Conservation (phyloP, 495 filamentous ascomycete genomes). For the Xylaria flabelliformis region DNA sequence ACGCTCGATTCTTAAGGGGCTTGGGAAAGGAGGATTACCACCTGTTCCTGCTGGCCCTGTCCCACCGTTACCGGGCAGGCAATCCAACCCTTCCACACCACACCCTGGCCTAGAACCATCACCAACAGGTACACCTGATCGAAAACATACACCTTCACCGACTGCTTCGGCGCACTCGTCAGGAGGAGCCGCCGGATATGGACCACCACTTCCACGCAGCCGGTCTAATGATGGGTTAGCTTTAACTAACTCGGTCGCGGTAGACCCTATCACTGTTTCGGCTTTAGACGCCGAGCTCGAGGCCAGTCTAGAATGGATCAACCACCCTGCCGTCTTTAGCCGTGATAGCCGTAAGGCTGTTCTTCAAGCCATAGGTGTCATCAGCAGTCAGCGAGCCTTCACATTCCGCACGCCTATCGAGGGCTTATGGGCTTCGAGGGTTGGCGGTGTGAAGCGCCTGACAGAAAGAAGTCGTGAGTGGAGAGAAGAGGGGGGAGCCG, state of each 20-base stretch:
- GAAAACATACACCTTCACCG: constrained; percentile 57
- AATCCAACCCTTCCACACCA: constrained; percentile 56
- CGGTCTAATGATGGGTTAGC: constrained; percentile 54
- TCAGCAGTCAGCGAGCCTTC: constrained; percentile 90
- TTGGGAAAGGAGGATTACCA: constrained; percentile 93
- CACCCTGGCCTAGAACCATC: constrained; percentile 54
- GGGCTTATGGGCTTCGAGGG: constrained; percentile 80
- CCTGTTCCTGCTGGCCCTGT: constrained; percentile 72
- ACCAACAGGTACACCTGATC: constrained; percentile 54
- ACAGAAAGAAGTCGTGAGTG: constrained; percentile 83
- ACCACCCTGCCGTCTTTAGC: constrained; percentile 92
- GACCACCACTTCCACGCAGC: constrained; percentile 39
- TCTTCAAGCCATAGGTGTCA: constrained; percentile 94
- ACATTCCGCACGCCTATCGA: constrained; percentile 91
- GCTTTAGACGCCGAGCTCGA: constrained; percentile 93
- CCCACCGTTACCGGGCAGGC: constrained; percentile 45
- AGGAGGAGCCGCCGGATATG: constrained; percentile 38
- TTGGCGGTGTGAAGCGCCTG: constrained; percentile 76
- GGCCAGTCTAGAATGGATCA: constrained; percentile 97
- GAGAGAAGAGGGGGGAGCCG: constrained; percentile 73
- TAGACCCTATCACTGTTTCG: constrained; percentile 77
- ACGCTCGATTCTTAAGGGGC: constrained; percentile 90
- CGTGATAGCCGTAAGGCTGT: constrained; percentile 97
- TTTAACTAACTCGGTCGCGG: constrained; percentile 69
- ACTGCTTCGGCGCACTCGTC: constrained; percentile 53